Evolutionary conservation across 1,284 basidiomycete genomes (phyloP).

Genomic region (Anthracocystis panici-leucophaei): DNA sequence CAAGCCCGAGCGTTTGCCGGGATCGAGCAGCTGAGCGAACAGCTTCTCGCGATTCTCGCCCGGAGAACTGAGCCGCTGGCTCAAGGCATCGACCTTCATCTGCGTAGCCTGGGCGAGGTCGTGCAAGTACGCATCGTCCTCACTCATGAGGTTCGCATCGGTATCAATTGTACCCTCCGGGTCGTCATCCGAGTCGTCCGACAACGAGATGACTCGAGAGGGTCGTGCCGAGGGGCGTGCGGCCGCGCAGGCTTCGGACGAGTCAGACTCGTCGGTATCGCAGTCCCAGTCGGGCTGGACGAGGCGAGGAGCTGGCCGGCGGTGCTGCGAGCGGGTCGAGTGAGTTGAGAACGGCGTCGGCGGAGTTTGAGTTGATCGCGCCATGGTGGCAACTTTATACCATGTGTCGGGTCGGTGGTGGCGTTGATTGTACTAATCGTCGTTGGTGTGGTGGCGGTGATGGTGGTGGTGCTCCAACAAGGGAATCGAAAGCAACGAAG

Average conservation of each 20-base stretch:
- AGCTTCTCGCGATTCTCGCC: conserved; percentile 2
- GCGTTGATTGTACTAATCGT: not conserved
- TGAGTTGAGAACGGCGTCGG: not conserved
- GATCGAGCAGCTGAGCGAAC: conserved; percentile 4
- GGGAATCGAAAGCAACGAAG: too few relatives aligned
- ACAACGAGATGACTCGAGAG: not conserved
- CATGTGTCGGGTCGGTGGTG: not conserved
- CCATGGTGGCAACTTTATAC: conserved; percentile 3
- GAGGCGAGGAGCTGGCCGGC: not conserved
- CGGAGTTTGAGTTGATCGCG: conserved; percentile 19
- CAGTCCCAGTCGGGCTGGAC: not conserved
- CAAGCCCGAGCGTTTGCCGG: conserved; percentile 14
- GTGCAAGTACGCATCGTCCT: conserved; percentile 2
- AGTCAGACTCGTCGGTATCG: not conserved
- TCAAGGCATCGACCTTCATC: not conserved
- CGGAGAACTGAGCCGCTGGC: conserved; percentile 1
- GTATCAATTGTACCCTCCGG: not conserved
- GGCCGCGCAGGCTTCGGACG: not conserved
- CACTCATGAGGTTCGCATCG: not conserved
- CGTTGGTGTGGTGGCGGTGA: not conserved
- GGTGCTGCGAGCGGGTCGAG: not conserved
- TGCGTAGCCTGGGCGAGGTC: not conserved
- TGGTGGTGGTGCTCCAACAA: too few relatives aligned
- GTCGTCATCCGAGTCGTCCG: conserved; percentile 2
- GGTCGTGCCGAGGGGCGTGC: not conserved